Percentiles rank a stretch among this genome's conserved stretches.
Evolutionary conservation across 352 stramenopile species (phyloP).

Genomic region (Globisporangium megalacanthum): DNA sequence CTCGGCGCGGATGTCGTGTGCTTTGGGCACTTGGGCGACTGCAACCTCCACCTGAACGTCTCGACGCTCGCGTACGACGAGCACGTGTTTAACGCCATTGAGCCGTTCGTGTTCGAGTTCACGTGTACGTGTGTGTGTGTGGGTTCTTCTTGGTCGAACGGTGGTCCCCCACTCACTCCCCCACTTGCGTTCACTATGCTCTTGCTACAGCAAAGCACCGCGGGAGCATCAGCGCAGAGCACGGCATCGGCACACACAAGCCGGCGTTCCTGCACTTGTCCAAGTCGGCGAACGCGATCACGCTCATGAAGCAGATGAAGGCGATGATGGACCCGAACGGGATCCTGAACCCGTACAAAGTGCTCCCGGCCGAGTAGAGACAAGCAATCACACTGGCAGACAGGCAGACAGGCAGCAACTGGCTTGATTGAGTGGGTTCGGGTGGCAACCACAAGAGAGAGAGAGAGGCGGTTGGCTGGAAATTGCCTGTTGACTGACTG

Average conservation of each 20-base stretch:
- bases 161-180: not conserved
- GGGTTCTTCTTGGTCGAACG: not conserved
- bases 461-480: no score
- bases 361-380: conserved; percentile 32
- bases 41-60: conserved; percentile 97
- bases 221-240: conserved; percentile 97
- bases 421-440: no score
- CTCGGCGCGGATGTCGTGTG: conserved; percentile 63
- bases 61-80: conserved; percentile 68
- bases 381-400: no score
- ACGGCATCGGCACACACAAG: conserved; percentile 96
- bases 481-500: no score
- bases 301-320: conserved; percentile 93
- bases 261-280: conserved; percentile 77
- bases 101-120: conserved; percentile 82
- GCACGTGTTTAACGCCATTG: conserved; percentile 51
- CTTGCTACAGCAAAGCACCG: conserved; percentile 45
- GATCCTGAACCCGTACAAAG: conserved; percentile 98
- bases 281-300: conserved; percentile 79
- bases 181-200: not conserved
- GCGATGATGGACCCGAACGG: conserved; percentile 91
- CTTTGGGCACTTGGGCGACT: conserved; percentile 95
- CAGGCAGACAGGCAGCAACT: no score
- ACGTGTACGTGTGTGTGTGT: conserved; percentile 33
- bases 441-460: no score